Conservation (phyloP, 441 rosid species). For the Arabidopsis hybrid region DNA sequence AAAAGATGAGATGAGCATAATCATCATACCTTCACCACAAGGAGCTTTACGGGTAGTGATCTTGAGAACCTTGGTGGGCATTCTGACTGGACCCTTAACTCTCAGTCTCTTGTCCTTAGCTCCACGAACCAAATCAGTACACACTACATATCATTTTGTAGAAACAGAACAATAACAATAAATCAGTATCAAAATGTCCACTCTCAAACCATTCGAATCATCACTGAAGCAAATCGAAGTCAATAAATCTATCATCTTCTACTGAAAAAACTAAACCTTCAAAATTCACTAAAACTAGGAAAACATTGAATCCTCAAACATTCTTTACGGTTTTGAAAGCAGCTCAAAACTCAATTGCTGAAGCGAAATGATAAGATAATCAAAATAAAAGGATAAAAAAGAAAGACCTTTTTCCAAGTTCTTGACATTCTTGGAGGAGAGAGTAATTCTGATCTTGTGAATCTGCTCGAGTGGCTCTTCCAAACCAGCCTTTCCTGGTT, state of each 20-base stretch:
- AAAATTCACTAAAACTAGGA: too few relatives aligned
- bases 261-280: too few relatives aligned
- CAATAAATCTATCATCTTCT: too few relatives aligned
- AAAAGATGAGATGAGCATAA: neutral
- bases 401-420: conserved; percentile 54
- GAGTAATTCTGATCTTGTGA: conserved; percentile 57
- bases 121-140: conserved; percentile 57
- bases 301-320: too few relatives aligned
- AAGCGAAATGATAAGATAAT: too few relatives aligned
- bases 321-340: neutral
- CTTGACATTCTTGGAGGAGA: conserved; percentile 60
- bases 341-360: too few relatives aligned
- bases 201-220: too few relatives aligned
- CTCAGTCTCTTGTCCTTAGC: conserved; percentile 54
- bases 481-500: conserved; percentile 56
- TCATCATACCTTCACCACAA: conserved; percentile 60
- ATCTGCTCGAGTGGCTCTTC: conserved; percentile 58
- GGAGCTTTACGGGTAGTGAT: conserved; percentile 62
- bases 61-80: conserved; percentile 60
- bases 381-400: neutral
- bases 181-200: neutral
- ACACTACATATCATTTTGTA: conserved; percentile 41
- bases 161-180: neutral
- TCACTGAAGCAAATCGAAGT: too few relatives aligned
- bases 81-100: conserved; percentile 62